Base-by-base conservation (phyloP, 1,284 basidiomycete species). In the Rhodotorula sp. region DNA sequence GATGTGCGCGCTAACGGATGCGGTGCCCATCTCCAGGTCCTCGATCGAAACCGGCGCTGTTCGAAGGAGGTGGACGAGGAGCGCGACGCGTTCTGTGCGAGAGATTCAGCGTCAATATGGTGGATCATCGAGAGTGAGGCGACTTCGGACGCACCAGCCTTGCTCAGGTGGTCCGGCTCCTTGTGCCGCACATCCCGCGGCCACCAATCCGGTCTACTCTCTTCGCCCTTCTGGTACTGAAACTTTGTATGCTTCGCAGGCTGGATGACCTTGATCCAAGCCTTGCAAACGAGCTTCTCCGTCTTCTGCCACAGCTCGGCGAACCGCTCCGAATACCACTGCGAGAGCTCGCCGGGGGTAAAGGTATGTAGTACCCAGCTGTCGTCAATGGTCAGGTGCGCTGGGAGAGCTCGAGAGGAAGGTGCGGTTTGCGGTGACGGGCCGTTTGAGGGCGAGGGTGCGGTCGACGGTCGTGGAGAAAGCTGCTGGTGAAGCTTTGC, bases 221-320 rank as follows among this genome's bases (percentile, higher is more conserved):
- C 80, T 61, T 85, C 83, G 30, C 84, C 84, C 67, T 81, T 81
- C 77, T 84, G 83, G 79, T 85, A 85, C 6, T 83, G 84, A 73
- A 77, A 82, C 54, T 82, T 80, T 64, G 79, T 82, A 77, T 84
- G 83, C 77, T 85, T 85, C 76, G 84, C 83, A 22, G 84, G 84
- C 76, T 85, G 84, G 71, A 85, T 82, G 59, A 84, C 79, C 76
- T 83, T 83, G 77, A 83, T 82, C 83, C 83, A 83, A 30, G 78
- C 81, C 76, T 84, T 84, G 70, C 83, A 83, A 46, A 85, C 80
- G 62, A 82, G 80, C 74, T 84, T 85, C 78, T 83, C 84, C 13
- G 82, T 81, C 50, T 79, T 80, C 76, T 84, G 83, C 71, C 83
- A 83, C 22, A 85, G 78, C 28, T 81, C 79, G 74, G 77, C 57